These are phyloP conservation scores for Cyberlindnera mycetangii DNA, from an alignment of 805 yeast genomes.

Conservation along the genomic window DNA sequence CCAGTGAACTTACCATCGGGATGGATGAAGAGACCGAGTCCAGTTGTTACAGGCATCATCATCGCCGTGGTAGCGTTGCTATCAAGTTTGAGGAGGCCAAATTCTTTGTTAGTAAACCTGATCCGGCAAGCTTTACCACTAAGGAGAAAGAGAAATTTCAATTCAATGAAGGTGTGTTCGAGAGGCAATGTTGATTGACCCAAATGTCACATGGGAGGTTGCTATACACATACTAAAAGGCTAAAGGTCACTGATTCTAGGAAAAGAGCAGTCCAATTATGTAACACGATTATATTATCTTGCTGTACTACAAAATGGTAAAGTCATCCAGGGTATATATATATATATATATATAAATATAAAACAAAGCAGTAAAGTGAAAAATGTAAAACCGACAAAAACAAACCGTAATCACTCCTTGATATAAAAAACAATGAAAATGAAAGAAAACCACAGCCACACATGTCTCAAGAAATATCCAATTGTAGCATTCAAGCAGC, in stretches of 20 bases:
- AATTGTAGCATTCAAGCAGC: constrained; percentile 2
- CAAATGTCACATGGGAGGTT: not conserved
- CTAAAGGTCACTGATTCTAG: too few relatives aligned
- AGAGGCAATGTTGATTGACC: not conserved
- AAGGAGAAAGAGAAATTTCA: not conserved
- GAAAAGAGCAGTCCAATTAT: too few relatives aligned
- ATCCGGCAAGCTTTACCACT: not conserved
- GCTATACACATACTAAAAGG: not conserved
- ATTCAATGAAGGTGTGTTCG: constrained; percentile 11
- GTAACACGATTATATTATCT: too few relatives aligned
- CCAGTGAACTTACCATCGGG: not conserved
- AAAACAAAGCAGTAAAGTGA: too few relatives aligned
- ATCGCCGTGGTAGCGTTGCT: constrained; percentile 29
- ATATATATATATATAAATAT: too few relatives aligned
- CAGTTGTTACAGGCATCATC: constrained; percentile 27
- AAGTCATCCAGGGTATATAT: too few relatives aligned
- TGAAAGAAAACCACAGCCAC: too few relatives aligned
- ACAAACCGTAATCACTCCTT: too few relatives aligned
- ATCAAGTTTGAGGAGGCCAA: constrained; percentile 23
- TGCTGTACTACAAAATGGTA: too few relatives aligned
- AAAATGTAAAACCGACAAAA: too few relatives aligned
- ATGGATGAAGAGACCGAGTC: not conserved
- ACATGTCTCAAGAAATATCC: not conserved
- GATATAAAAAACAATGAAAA: too few relatives aligned
- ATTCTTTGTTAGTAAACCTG: constrained; percentile 2